Base-by-base conservation (phyloP, 2,329 filamentous ascomycete species). In the Fusarium caatingaense region DNA sequence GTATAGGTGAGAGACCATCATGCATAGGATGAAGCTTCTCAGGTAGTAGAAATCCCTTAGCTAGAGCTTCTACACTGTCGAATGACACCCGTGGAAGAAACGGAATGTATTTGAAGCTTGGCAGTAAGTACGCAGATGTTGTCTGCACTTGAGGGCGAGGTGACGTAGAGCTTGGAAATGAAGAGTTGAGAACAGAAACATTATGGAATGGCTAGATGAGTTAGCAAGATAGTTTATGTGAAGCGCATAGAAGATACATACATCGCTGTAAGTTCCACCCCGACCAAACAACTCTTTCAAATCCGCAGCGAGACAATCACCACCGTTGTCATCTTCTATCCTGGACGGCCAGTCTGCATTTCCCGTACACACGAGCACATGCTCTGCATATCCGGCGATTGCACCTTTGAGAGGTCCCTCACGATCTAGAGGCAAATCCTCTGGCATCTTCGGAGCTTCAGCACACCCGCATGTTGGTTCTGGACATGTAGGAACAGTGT, bases 331-430 rank as follows among this genome's bases (percentile, higher is more conserved):
- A 25, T 97, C 90, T 77, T 97, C 94, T 67, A 98, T 97, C 60
- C 88, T 88, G 76, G 92, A 94, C 28, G 86, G 84, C 94, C 94
- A 98, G 80, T 97, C 92, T 30, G 86, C 82, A 65, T 89, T 88
- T 7, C 93, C 94, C 0, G 94, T 97, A 67, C 92, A 94, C 16
- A 98, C 85, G 12, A 98, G 80, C 6, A 98, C 87, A 73, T 98
- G 94, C 79, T 97, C 91, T 2, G 89, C 85, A 77, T 97, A 97
- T 2, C 86, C 83, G 3, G 91, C 85, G 81, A 97, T 94, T 8
- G 92, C 91, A 15, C 92, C 92, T 76, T 92, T 91, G 45, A 98
- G 83, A 20, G 87, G 84, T 41, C 87, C 87, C 65, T 88, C 85
- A 73, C 86, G 85, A 76, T 98, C 94, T 56, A 98, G 94, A 23